Conservation (phyloP, 257 asterid species). For the Solanum virginianum region DNA sequence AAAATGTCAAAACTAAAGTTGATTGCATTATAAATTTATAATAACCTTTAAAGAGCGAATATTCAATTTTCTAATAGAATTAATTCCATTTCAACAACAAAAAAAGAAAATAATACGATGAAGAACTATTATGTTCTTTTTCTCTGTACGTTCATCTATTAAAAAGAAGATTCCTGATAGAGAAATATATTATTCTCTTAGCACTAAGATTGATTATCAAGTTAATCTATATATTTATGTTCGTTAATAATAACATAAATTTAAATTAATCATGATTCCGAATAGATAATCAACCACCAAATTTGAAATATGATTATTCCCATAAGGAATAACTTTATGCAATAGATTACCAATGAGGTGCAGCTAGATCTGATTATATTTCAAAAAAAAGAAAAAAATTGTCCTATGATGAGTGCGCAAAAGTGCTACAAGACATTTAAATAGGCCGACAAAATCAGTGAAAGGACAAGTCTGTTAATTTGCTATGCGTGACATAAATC, state of each 20-base stretch:
- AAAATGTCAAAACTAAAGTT: not conserved
- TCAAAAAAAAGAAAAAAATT: not conserved
- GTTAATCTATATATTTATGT: not conserved
- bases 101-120: not conserved
- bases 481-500: not conserved
- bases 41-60: not conserved
- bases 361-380: not conserved
- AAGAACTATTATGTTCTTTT: not conserved
- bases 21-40: not conserved
- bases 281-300: no score
- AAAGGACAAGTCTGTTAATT: not conserved
- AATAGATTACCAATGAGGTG: not conserved
- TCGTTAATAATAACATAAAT: not conserved
- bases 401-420: not conserved
- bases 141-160: not conserved
- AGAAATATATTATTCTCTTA: not conserved
- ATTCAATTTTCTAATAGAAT: not conserved
- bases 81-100: not conserved
- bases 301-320: slow-evolving; percentile 1
- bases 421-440: slow-evolving; percentile 5
- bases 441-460: not conserved
- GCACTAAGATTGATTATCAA: not conserved
- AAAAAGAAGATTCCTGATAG: not conserved
- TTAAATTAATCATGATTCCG: no score
- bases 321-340: not conserved